Conservation (phyloP, 2,329 filamentous ascomycete species). For the Fusarium zealandicum region DNA sequence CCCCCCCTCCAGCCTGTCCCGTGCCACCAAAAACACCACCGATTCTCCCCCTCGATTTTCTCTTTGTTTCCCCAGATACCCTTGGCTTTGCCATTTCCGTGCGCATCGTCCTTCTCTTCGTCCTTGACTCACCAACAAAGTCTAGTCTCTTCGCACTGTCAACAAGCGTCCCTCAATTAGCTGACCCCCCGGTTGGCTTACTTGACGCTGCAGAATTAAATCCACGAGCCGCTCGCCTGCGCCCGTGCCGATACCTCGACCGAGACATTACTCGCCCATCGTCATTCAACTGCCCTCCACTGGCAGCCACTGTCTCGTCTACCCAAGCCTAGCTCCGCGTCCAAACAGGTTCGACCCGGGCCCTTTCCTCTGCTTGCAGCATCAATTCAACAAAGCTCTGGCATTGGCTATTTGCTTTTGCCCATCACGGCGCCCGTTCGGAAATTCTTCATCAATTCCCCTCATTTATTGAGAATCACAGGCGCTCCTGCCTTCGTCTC, state of each 20-base stretch:
- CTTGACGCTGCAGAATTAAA: constrained; percentile 28
- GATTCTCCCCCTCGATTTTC: constrained; percentile 42
- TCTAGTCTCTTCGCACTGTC: constrained; percentile 32
- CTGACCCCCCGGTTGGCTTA: constrained; percentile 15
- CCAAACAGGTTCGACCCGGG: constrained; percentile 9
- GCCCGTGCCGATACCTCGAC: constrained; percentile 39
- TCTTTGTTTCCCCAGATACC: constrained; percentile 45
- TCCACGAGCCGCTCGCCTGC: constrained; percentile 33
- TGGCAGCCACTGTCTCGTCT: constrained; percentile 26
- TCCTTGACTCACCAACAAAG: constrained; percentile 36
- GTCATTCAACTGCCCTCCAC: constrained; percentile 28
- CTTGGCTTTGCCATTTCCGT: constrained; percentile 40
- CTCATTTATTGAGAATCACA: constrained; percentile 38
- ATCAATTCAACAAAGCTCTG: constrained; percentile 29
- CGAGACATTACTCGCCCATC: constrained; percentile 37
- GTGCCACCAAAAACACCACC: constrained; percentile 43
- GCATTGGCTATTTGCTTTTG: constrained; percentile 37
- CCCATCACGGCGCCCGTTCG: constrained; percentile 49
- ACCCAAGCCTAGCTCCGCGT: constrained; percentile 30
- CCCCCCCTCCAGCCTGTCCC: constrained; percentile 43
- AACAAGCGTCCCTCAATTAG: constrained; percentile 14
- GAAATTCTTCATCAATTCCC: constrained; percentile 39
- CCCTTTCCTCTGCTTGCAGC: constrained; percentile 21
- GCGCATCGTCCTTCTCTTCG: constrained; percentile 30
- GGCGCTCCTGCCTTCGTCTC: constrained; percentile 34